Evolutionary conservation across 495 filamentous ascomycete species (phyloP), one percentile per base, ranked within the genome.

Genomic region (Aspergillus cavernicola): DNA sequence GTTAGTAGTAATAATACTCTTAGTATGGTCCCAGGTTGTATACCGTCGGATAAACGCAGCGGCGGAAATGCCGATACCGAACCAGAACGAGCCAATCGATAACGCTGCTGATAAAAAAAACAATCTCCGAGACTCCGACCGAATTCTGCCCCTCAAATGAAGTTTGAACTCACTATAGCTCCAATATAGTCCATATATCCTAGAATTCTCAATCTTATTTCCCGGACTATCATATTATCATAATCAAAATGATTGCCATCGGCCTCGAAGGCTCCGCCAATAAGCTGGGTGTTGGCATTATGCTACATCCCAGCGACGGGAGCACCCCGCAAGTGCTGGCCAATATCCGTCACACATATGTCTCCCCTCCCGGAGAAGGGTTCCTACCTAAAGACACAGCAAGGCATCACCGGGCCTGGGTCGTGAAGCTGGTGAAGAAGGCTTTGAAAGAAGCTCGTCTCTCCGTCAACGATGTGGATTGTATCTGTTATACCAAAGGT

Each of bases 311-410:
- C 52, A 70, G 80, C 6, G 68, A 76, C 56, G 77, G 77, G 19
- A 77, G 76, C 50, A 75, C 80, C 28, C 80, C 90, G 19, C 73
- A 81, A 59, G 84, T 97, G 64, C 90, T 98, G 56, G 84, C 91
- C 63, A 98, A 98, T 71, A 81, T 98, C 63, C 85, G 93, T 15
- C 88, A 97, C 77, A 98, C 93, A 23, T 97, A 89, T 71, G 76
- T 86, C 58, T 88, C 92, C 22, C 93, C 93, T 8, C 90, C 93
- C 1, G 93, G 93, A 18, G 88, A 90, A 48, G 93, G 93, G 2
- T 98, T 98, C 67, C 83, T 97, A 13, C 93, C 93, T 26, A 97
- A 96, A 65, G 93, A 97, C 73, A 96, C 91, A 0, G 93, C 93
- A 5, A 81, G 81, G 12, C 93, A 98, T 70, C 93, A 98, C 78